A percentile compares a stretch with the other conserved stretches of the same genome.
Conservation (phyloP, 495 filamentous ascomycete species). For the Penicillium parvum region DNA sequence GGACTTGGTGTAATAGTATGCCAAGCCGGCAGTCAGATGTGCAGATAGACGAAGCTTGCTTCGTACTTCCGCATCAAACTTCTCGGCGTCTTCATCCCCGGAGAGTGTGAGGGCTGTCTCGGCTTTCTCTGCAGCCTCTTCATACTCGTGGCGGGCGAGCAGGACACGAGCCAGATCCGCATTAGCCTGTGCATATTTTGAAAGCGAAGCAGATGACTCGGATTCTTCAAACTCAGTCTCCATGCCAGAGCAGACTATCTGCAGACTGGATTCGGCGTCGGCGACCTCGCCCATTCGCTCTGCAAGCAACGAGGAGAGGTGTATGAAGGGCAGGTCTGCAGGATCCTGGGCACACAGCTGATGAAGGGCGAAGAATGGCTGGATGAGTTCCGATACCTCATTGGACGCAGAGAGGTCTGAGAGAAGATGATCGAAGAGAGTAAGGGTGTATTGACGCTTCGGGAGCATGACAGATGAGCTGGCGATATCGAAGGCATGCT, state of each 20-base stretch:
- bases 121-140: constrained; percentile 64
- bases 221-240: constrained; percentile 81
- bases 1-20: constrained; percentile 62
- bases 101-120: constrained; percentile 69
- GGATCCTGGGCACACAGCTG: constrained; percentile 69
- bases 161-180: constrained; percentile 77
- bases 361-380: constrained; percentile 81
- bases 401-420: constrained; percentile 49
- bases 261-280: constrained; percentile 61
- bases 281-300: constrained; percentile 68
- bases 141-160: constrained; percentile 61
- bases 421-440: constrained; percentile 73
- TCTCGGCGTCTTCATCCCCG: constrained; percentile 49
- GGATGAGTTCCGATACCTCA: constrained; percentile 58
- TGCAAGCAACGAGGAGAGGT: constrained; percentile 74
- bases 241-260: constrained; percentile 58
- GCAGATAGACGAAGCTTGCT: constrained; percentile 71
- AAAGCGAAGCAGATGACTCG: constrained; percentile 67
- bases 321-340: constrained; percentile 62
- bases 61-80: constrained; percentile 53
- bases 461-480: constrained; percentile 65
- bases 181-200: constrained; percentile 76
- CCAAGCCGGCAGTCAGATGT: constrained; percentile 80
- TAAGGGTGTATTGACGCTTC: constrained; percentile 71
- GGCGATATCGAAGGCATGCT: constrained; percentile 93